These are phyloP conservation scores for Dimocarpus longan DNA, from an alignment of 345 rosid species.

Conservation along the genomic window DNA sequence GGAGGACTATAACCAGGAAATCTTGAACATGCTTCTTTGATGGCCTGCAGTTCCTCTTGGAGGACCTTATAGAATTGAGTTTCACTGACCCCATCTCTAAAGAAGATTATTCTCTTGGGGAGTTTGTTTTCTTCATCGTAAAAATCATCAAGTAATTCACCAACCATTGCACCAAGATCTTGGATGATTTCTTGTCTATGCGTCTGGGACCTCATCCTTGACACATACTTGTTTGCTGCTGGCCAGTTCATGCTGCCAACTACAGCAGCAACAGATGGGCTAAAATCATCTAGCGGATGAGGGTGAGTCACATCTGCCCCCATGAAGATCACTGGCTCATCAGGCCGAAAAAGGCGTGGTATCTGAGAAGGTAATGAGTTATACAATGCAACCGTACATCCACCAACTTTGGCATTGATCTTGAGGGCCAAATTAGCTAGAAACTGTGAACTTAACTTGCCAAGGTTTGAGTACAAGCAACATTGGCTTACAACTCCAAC, in stretches of 20 bases:
- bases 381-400: constrained; percentile 82
- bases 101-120: constrained; percentile 85
- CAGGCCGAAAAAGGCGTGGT: constrained; percentile 61
- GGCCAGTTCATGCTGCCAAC: constrained; percentile 99
- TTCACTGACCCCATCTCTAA: constrained; percentile 94
- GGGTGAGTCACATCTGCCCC: constrained; percentile 99
- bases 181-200: constrained; percentile 90
- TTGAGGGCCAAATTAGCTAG: constrained; percentile 91
- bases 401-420: constrained; percentile 96
- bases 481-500: constrained; percentile 90
- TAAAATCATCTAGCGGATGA: constrained; percentile 89
- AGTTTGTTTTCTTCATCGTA: constrained; percentile 59
- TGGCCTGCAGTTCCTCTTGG: constrained; percentile 72
- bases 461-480: constrained; percentile 83
- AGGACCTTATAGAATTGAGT: constrained; percentile 86
- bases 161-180: constrained; percentile 83
- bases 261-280: constrained; percentile 97
- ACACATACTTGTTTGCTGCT: constrained; percentile 82
- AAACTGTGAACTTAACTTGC: constrained; percentile 82
- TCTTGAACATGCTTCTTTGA: constrained; percentile 63
- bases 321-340: constrained; percentile 95
- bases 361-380: constrained; percentile 79
- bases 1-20: constrained; percentile 64
- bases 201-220: constrained; percentile 96
- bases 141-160: constrained; percentile 81